Base-by-base conservation (phyloP, 2,329 filamentous ascomycete genomes). In the Ascochyta clinopodiicola region DNA sequence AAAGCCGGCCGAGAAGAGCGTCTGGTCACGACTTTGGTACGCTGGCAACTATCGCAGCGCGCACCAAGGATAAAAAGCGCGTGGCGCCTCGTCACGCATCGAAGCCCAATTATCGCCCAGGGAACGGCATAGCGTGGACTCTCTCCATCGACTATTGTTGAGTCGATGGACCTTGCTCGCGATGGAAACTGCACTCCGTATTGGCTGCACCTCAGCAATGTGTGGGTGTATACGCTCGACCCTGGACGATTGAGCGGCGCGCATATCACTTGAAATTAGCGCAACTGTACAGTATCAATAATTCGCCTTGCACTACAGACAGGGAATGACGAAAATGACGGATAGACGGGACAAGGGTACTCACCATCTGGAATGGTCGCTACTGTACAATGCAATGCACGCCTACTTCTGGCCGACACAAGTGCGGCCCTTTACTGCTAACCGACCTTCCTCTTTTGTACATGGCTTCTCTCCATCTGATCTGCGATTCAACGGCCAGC, bases 201-300 rank as follows among this genome's bases (percentile, higher is more conserved):
- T 27, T 19, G 42, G 24, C 55, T 45, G 44, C 36, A 27, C n/a
- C 24, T 34, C 42, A 48, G 39, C 22, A 44, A 6, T 40, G 24
- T 19, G 48, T 51, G 38, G 34, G 34, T 31, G 29, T 39, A 38
- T 22, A 24, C 38, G 17, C 31, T 42, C 40, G 25, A 40, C 21
- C 48, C 48, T n/a, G 38, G 27, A 45, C 32, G 17, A 39, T 36
- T 40, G 51, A 48, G 38, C 29, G 27, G 43, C 13, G 25, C 25
- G 36, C 27, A 42, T 17, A 46, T 38, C 21, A 48, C 34, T 44
- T 32, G 36, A 51, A 37, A 51, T 39, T 56, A 54, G 56, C 61
- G 64, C 57, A 29, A 51, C 53, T 66, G 62, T 66, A 67, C 59
- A 61, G 56, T 58, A 57, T 56, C 54, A 24, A 51, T 57, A 60